Evolutionary conservation across 306 rosid species (phyloP), one percentile per base, ranked within the genome.

Genomic region (Fragaria ananassa): DNA sequence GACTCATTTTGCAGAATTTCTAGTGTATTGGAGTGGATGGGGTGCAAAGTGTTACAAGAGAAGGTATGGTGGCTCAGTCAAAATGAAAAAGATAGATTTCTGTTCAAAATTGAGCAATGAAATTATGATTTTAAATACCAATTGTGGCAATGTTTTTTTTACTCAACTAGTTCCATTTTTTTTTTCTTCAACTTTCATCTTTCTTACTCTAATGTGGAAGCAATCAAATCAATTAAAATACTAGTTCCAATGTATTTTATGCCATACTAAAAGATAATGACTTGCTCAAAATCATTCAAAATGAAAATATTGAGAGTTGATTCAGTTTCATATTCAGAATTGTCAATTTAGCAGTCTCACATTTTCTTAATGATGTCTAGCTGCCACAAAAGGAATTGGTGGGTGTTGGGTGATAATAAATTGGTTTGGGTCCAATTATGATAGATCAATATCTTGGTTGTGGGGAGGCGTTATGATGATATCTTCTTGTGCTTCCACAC

Each of bases 391-490:
- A n/a, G n/a, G 14, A n/a, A n/a, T 45, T 8, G 18, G 53, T 29
- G 8, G 67, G 23, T 75, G 69, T 44, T 34, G 39, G 84, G 80
- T 72, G 58, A 84, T 77, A 65, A 54, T 14, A 44, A 45, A 77
- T 56, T 71, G 85, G 83, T 51, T 51, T 78, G 63, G 71, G 77
- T 82, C 84, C 62, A 58, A 78, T 65, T 72, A 71, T 74, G 81
- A 74, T 34, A 53, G 76, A 76, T 86, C 86, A 77, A 56, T 74
- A 60, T 82, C 83, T 70, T 47, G 21, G 42, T 6, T 61, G 47
- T 78, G 72, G 37, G 50, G 69, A 80, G 76, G 46, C 19, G 18
- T 18, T 42, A 42, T 44, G 54, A 75, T 70, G 35, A 68, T 78
- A 13, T 23, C 71, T 47, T 13, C 46, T 31, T 51, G 45, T 29